Evolutionary conservation across 805 yeast genomes (phyloP), one percentile per base, ranked within the genome.

Genomic region (Myxozyma udenii): DNA sequence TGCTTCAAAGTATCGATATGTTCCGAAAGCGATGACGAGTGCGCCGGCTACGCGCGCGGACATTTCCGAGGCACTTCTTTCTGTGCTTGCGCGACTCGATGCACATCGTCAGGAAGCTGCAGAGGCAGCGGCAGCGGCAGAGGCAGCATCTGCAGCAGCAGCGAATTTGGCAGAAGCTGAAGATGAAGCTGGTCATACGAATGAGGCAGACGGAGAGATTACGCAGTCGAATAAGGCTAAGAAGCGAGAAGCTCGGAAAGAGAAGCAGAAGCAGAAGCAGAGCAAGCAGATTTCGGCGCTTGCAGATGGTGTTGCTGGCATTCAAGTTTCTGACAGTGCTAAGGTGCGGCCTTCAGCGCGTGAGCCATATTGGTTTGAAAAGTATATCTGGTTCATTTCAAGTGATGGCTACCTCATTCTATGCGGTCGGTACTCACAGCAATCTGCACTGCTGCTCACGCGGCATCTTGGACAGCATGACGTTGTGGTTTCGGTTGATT

Each of bases 381-480:
- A 91, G 68, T 91, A 84, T 67, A 81, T 76, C 63, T 93, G 98
- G 98, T 93, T 93, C 64, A 74, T 90, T n/a, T 79, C 96, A 0
- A 81, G 84, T 59, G 98, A 91, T 64, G 90, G 93, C 0, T 89
- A 85, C 64, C 70, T 93, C 44, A 85, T 95, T 52, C 68, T 93
- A 48, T 88, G 90, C 42, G 98, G 97, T 1, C 80, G 88, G 57
- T 96, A 93, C 65, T 78, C 75, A 21, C 66, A 79, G 3, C 98
- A 91, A 66, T 76, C 80, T 3, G 96, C 90, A 62, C 78, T 87
- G 71, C 78, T 93, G 24, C 85, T 85, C 63, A 83, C 83, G 61
- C 78, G 88, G 48, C 85, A 87, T 64, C 82, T 89, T 67, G 81
- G 79, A 41, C 81, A 78, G 46, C 80, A 79, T 54, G 98, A 93